Percentiles rank a stretch among this genome's conserved stretches.
phyloP scores from a whole-genome alignment of 192 early-diverging fungal species.

The Coemansia sp. region DNA sequence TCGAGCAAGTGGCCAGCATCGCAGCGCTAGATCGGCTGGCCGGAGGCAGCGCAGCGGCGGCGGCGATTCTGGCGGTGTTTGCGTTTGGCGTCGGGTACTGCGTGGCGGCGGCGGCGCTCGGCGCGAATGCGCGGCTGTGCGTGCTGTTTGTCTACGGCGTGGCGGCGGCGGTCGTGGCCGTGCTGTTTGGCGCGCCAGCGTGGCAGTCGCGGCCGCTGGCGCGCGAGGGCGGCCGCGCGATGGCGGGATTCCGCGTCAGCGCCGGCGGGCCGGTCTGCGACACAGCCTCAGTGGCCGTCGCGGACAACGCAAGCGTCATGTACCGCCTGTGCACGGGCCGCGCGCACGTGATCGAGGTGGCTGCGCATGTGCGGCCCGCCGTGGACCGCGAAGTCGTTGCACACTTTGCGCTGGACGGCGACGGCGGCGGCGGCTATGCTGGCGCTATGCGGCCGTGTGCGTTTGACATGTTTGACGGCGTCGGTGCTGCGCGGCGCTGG shows the following conservation, averaged over 20 bases:
- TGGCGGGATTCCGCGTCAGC: constrained; percentile 4
- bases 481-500: constrained; percentile 13
- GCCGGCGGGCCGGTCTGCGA: constrained; percentile 29
- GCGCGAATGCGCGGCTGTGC: constrained; percentile 16
- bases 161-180: constrained; percentile 8
- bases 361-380: constrained; percentile 5
- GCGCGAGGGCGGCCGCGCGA: neutral
- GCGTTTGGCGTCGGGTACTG: constrained; percentile 20
- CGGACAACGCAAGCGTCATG: constrained; percentile 4
- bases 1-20: constrained; percentile 21
- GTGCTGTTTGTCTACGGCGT: constrained; percentile 8
- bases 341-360: constrained; percentile 19
- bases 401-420: constrained; percentile 14
- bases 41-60: constrained; percentile 11
- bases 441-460: neutral
- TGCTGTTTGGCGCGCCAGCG: constrained; percentile 17
- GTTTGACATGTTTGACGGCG: constrained; percentile 41
- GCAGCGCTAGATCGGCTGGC: constrained; percentile 34
- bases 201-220: constrained; percentile 41
- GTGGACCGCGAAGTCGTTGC: constrained; percentile 42
- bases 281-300: constrained; percentile 15
- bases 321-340: constrained; percentile 34
- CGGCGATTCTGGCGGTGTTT: constrained; percentile 14
- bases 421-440: neutral
- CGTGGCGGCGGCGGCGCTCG: constrained; percentile 9